Percentiles rank a stretch among this genome's conserved stretches.
Conservation (phyloP, 2,329 filamentous ascomycete species). For the Gyromitra esculenta region DNA sequence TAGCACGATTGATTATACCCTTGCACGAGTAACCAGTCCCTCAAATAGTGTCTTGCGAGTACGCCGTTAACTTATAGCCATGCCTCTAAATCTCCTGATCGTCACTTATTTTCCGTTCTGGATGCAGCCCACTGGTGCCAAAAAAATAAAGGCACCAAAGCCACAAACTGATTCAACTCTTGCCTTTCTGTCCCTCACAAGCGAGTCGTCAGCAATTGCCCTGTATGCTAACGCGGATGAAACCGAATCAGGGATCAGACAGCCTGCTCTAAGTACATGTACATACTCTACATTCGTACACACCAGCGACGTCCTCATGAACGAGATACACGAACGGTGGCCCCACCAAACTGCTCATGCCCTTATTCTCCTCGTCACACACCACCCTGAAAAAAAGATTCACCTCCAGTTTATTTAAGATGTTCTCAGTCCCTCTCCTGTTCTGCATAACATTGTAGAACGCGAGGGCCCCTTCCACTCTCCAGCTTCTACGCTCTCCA, state of each 20-base stretch:
- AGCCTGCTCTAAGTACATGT: not conserved
- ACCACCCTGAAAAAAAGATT: not conserved
- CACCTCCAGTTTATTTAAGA: constrained; percentile 30
- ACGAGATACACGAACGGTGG: not conserved
- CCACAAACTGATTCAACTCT: not conserved
- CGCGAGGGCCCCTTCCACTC: not conserved
- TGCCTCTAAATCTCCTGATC: not conserved
- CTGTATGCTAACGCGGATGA: constrained; percentile 22
- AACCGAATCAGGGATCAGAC: constrained; percentile 23
- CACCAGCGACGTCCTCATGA: constrained; percentile 23
- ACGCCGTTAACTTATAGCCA: not conserved
- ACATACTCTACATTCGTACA: not conserved
- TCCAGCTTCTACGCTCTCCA: not conserved
- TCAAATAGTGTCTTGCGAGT: not conserved
- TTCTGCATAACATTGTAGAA: not conserved
- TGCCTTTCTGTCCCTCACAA: constrained; percentile 4
- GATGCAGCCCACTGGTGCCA: not conserved
- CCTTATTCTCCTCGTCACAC: constrained; percentile 12
- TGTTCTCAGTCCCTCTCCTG: not conserved
- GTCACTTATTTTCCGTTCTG: not conserved
- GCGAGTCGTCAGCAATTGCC: constrained; percentile 19
- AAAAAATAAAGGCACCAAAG: constrained; percentile 18
- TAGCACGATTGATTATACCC: not conserved
- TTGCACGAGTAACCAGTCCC: not conserved
- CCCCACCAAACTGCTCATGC: constrained; percentile 5